Percentiles rank a stretch among this genome's conserved stretches.
Evolutionary conservation across 164 flowering plant genomes (phyloP).

Genomic region (Stephania cephalantha): DNA sequence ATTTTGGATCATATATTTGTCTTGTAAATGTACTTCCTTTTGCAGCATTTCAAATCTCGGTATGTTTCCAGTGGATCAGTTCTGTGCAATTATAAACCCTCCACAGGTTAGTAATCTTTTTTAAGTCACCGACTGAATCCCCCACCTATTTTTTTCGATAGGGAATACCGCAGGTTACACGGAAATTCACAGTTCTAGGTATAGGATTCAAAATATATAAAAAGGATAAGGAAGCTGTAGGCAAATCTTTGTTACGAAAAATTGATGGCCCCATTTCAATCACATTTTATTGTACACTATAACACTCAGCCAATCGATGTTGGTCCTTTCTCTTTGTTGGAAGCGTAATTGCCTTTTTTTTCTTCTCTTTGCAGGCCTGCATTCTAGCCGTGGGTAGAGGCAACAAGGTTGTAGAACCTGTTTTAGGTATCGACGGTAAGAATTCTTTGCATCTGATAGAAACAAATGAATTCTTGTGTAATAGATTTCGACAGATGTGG

Average conservation of each 20-base stretch:
- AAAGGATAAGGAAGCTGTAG: background rate
- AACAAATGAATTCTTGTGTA: background rate
- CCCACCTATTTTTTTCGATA: too few relatives aligned
- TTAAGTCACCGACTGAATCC: too few relatives aligned
- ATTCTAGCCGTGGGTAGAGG: constrained; percentile 98
- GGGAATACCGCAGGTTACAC: too few relatives aligned
- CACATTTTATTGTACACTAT: background rate
- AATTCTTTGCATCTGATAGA: background rate
- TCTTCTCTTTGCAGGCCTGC: constrained; percentile 58
- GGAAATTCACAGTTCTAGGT: too few relatives aligned
- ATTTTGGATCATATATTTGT: background rate
- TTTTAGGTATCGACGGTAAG: constrained; percentile 65
- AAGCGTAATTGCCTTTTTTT: background rate
- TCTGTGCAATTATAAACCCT: constrained; percentile 96
- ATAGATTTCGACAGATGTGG: background rate
- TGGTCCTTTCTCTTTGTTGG: background rate
- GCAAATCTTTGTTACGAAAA: background rate
- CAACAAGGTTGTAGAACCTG: constrained; percentile 75
- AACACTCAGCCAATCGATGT: background rate
- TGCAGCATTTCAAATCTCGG: constrained; percentile 98
- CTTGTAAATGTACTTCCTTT: background rate
- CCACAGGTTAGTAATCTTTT: constrained; percentile 58
- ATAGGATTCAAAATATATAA: too few relatives aligned
- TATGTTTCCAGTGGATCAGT: constrained; percentile 95
- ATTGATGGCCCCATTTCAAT: background rate